Percentiles rank a stretch among this genome's conserved stretches.
phyloP scores from a whole-genome alignment of 2,329 filamentous ascomycete species.

The Zopfia rhizophila region DNA sequence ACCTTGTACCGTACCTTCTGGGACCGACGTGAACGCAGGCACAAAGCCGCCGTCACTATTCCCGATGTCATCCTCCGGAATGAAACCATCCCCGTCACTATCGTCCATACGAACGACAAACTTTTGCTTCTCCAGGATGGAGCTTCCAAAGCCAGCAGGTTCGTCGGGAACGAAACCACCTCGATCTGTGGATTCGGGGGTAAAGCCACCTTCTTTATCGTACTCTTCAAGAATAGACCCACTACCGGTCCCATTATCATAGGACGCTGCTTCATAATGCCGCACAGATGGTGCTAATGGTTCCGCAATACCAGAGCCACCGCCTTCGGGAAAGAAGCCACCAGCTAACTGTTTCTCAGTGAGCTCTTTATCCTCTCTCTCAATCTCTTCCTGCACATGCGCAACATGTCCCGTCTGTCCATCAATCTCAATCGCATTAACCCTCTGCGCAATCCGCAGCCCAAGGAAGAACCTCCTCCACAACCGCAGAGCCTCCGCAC shows the following conservation, averaged over 20 bases:
- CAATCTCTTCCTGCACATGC: conserved; percentile 45
- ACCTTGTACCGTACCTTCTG: too few relatives aligned
- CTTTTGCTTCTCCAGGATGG: conserved; percentile 1
- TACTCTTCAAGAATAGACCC: conserved; percentile 18
- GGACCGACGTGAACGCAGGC: conserved; percentile 21
- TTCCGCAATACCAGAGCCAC: conserved; percentile 60
- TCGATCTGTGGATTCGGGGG: conserved; percentile 25
- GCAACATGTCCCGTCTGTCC: conserved; percentile 39
- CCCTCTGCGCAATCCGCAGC: conserved; percentile 75
- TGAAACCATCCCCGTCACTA: conserved; percentile 36
- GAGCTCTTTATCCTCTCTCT: conserved; percentile 38
- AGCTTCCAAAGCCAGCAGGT: neutral
- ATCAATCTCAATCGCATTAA: conserved; percentile 65
- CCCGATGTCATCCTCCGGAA: conserved; percentile 47
- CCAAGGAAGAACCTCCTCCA: conserved; percentile 71
- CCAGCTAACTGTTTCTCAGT: conserved; percentile 45
- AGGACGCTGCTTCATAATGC: conserved; percentile 17
- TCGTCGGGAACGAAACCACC: conserved; percentile 22
- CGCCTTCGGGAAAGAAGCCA: conserved; percentile 60
- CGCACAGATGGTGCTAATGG: conserved; percentile 34
- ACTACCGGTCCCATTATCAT: conserved; percentile 26
- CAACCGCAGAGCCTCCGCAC: conserved; percentile 60
- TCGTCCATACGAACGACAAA: conserved; percentile 22
- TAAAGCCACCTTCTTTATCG: conserved; percentile 29
- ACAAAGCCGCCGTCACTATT: conserved; percentile 41